These are phyloP conservation scores for Anisogramma anomala DNA, from an alignment of 2,329 filamentous ascomycete species.

Conservation along the genomic window DNA sequence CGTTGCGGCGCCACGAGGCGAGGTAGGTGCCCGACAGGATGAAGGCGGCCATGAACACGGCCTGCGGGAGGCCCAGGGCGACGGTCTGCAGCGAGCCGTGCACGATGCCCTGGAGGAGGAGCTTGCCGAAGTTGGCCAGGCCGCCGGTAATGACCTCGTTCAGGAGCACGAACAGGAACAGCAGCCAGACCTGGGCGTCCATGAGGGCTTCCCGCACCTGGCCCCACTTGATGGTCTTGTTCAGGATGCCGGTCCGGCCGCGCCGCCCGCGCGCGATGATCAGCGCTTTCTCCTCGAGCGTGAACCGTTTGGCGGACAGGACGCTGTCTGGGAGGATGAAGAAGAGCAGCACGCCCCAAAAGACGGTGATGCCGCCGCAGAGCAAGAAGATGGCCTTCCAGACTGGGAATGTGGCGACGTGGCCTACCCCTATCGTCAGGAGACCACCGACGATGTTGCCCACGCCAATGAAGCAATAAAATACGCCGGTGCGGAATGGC, in stretches of 20 bases:
- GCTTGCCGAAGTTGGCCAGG: slow-evolving; percentile 42
- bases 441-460: slow-evolving; percentile 28
- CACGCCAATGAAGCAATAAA: slow-evolving; percentile 29
- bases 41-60: slow-evolving; percentile 41
- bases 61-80: slow-evolving; percentile 41
- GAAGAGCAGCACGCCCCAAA: slow-evolving; percentile 29
- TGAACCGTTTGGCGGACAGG: slow-evolving; percentile 30
- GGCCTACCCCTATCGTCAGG: slow-evolving; percentile 28
- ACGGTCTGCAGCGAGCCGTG: slow-evolving; percentile 34
- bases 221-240: slow-evolving; percentile 33
- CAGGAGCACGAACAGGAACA: slow-evolving; percentile 34
- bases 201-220: slow-evolving; percentile 36
- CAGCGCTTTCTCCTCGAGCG: slow-evolving; percentile 30
- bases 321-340: slow-evolving; percentile 33
- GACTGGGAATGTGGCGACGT: slow-evolving; percentile 29
- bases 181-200: slow-evolving; percentile 33
- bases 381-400: slow-evolving; percentile 35
- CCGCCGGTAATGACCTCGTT: slow-evolving; percentile 44
- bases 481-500: slow-evolving; percentile 33
- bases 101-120: slow-evolving; percentile 41
- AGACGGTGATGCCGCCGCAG: slow-evolving; percentile 31
- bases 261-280: slow-evolving; percentile 28
- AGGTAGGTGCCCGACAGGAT: slow-evolving; percentile 41
- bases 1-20: slow-evolving; percentile 38
- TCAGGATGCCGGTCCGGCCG: slow-evolving; percentile 33